These are phyloP conservation scores for Ammopiptanthus mongolicus DNA, from an alignment of 306 rosid genomes.

Conservation along the genomic window DNA sequence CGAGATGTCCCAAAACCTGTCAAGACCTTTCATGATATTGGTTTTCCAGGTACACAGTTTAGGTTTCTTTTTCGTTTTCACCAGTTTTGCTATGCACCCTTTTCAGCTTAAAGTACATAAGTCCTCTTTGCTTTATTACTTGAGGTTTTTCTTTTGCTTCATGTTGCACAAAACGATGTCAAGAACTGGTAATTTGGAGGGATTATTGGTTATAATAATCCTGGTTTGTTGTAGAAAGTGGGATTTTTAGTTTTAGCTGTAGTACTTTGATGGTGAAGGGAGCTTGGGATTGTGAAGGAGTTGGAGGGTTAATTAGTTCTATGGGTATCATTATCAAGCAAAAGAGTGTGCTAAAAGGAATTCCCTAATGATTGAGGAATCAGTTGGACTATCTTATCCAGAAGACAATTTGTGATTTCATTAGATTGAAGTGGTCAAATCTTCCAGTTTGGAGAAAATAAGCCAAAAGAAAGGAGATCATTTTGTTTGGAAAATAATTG, in stretches of 20 bases:
- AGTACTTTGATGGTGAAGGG: background rate
- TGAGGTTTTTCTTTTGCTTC: background rate
- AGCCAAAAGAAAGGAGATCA: background rate
- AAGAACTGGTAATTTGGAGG: background rate
- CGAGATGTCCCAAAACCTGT: slow-evolving; percentile 95
- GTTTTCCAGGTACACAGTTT: slow-evolving; percentile 74
- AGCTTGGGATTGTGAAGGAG: background rate
- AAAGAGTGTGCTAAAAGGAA: background rate
- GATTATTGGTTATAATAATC: background rate
- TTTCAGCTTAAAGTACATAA: background rate
- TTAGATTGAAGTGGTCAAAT: background rate
- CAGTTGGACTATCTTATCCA: background rate
- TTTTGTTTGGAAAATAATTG: background rate
- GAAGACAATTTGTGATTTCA: background rate
- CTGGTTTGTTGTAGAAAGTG: background rate
- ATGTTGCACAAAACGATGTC: background rate
- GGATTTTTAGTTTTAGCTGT: background rate
- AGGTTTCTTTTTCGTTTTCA: background rate
- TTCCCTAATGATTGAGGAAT: background rate
- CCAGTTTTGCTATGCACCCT: background rate
- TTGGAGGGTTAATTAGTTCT: background rate
- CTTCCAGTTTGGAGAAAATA: background rate
- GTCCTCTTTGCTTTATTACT: background rate
- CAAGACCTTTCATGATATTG: slow-evolving; percentile 64
- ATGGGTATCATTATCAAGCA: background rate